phyloP scores from a whole-genome alignment of 1,284 basidiomycete genomes.

The Ganoderma multipileum region DNA sequence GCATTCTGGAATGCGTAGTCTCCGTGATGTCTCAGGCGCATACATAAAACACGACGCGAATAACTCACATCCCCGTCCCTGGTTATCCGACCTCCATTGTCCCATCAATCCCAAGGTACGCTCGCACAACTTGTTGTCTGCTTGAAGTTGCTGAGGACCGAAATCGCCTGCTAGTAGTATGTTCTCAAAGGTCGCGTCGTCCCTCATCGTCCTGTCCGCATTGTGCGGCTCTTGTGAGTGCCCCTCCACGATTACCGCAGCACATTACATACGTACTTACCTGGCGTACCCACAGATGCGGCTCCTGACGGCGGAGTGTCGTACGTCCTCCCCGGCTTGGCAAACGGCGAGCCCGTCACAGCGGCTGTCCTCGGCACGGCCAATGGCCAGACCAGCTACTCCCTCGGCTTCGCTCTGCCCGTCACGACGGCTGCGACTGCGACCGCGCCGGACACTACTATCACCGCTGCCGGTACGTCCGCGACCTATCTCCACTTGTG shows the following conservation, averaged over 20 bases:
- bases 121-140: neutral
- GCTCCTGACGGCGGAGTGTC: neutral
- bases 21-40: neutral
- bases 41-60: neutral
- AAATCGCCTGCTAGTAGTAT: neutral
- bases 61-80: neutral
- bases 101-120: neutral
- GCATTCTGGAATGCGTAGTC: neutral
- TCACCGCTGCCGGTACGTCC: constrained; percentile 6
- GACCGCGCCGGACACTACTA: neutral
- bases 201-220: constrained; percentile 1
- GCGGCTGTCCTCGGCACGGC: neutral
- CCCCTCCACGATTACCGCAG: no score
- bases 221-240: constrained; percentile 1
- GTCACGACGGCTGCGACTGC: neutral
- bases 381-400: neutral
- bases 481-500: neutral
- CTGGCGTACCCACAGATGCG: neutral
- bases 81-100: neutral
- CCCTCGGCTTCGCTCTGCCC: neutral
- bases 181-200: neutral
- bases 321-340: neutral
- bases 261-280: neutral
- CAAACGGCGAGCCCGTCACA: neutral
- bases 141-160: neutral